Evolutionary conservation across 345 rosid species (phyloP).

Genomic region (Xanthoceras sorbifolium): DNA sequence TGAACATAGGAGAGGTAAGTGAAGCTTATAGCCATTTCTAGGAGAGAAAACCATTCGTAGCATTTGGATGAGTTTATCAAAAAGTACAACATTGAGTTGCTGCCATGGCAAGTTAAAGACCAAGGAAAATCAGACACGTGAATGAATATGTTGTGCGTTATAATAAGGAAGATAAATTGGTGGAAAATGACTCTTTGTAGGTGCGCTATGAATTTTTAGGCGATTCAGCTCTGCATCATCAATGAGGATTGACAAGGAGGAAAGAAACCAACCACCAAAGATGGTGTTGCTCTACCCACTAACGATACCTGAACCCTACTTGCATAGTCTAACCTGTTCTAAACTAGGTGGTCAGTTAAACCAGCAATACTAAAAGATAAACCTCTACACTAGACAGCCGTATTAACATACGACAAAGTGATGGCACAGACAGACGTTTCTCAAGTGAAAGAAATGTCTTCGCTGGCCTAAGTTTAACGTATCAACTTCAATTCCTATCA

Average conservation of each 20-base stretch:
- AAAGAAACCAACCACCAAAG: not conserved
- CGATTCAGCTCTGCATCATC: not conserved
- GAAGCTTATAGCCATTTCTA: not conserved
- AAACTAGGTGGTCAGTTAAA: not conserved
- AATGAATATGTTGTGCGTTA: not conserved
- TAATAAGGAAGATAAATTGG: not conserved
- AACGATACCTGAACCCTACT: not conserved
- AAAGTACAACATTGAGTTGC: not conserved
- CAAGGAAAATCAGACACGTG: not conserved
- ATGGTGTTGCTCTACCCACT: not conserved
- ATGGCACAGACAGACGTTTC: not conserved
- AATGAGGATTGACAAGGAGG: not conserved
- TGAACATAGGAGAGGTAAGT: not conserved
- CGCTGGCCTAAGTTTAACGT: not conserved
- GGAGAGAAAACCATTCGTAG: not conserved
- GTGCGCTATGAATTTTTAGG: too few relatives aligned
- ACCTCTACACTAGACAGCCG: not conserved
- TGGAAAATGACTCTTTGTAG: not conserved
- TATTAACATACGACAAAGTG: not conserved
- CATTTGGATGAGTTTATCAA: not conserved
- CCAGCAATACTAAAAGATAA: not conserved
- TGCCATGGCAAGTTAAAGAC: not conserved
- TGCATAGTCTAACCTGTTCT: not conserved
- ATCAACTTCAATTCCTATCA: not conserved
- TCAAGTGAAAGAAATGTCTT: not conserved